These are phyloP conservation scores for Boletus patriciae DNA, from an alignment of 768 basidiomycete species.

Conservation along the genomic window DNA sequence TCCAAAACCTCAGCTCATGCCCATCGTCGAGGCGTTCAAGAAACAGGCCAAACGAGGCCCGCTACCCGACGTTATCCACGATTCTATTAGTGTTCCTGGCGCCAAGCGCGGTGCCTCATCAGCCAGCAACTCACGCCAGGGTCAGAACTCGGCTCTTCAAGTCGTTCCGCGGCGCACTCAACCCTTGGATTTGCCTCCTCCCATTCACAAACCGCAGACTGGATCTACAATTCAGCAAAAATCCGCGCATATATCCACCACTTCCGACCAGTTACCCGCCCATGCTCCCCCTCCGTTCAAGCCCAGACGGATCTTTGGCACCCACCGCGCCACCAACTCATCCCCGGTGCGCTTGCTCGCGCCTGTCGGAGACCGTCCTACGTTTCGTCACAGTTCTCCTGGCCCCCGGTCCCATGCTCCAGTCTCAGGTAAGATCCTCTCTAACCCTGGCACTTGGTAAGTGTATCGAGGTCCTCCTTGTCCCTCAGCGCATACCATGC, in stretches of 20 bases:
- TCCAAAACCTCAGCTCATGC: slow-evolving; percentile 26
- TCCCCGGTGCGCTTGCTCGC: slow-evolving; percentile 3
- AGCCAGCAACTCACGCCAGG: slow-evolving; percentile 3
- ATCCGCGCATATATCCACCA: slow-evolving; percentile 19
- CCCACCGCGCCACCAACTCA: neutral
- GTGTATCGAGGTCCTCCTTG: slow-evolving; percentile 5
- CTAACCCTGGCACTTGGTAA: neutral
- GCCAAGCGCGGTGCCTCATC: neutral
- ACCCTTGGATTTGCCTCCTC: neutral
- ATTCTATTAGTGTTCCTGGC: neutral
- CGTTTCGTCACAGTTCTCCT: slow-evolving; percentile 11
- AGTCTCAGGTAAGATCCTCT: slow-evolving; percentile 17
- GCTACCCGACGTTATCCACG: neutral
- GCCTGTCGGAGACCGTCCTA: neutral
- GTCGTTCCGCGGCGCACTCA: no score
- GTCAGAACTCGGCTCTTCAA: no score
- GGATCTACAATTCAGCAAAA: neutral
- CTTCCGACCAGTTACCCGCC: neutral
- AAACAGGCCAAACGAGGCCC: slow-evolving; percentile 34
- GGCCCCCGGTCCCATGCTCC: neutral
- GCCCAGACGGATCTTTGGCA: neutral
- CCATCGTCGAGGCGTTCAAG: slow-evolving; percentile 49
- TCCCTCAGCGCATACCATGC: slow-evolving; percentile 6
- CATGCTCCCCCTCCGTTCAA: neutral
- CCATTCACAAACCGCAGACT: neutral